Evolutionary conservation across 2,329 filamentous ascomycete genomes (phyloP), one percentile per base, ranked within the genome.

Genomic region (Calycina marina): DNA sequence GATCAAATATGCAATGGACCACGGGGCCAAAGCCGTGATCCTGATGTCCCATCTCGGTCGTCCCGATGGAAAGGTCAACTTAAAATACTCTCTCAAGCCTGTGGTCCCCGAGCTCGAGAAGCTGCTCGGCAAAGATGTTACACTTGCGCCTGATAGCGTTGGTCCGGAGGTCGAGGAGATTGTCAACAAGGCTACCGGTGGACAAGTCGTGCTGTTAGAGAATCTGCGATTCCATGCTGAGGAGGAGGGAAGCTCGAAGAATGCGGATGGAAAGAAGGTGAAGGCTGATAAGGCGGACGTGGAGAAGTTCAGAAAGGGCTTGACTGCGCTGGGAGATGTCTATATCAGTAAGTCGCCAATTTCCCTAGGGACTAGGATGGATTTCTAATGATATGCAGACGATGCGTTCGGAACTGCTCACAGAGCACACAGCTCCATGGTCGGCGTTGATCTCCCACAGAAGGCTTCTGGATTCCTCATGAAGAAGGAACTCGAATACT

Each of bases 401-500:
- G 90, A 98, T 54, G 90, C 92, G 41, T 98, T 98, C 57, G 90
- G 90, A 60, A 98, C 90, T 40, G 90, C 90, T 40, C 90, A 98
- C 69, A 84, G 90, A 58, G 90, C 83, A 30, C 90, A 98, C 74
- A 94, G 85, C 60, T 96, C 88, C 59, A 98, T 98, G 90, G 90
- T 98, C 51, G 90, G 90, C 53, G 72, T 94, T 43, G 76, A 94
- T 46, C 78, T 98, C 30, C 86, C 88, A 48, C 84, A 96, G 60
- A 94, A 93, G 69, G 90, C 90, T 6, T 83, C 88, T 36, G 90
- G 90, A 42, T 98, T 94, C 77, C 76, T 98, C 53, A 85, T 98
- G 70, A 98, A 98, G 80, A 98, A 96, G 71, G 90, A 98, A 64
- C 80, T 98, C 42, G 90, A 98, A 57, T 98, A 98, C 77, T 98